phyloP scores from a whole-genome alignment of 306 rosid genomes.

The Corylus avellana region DNA sequence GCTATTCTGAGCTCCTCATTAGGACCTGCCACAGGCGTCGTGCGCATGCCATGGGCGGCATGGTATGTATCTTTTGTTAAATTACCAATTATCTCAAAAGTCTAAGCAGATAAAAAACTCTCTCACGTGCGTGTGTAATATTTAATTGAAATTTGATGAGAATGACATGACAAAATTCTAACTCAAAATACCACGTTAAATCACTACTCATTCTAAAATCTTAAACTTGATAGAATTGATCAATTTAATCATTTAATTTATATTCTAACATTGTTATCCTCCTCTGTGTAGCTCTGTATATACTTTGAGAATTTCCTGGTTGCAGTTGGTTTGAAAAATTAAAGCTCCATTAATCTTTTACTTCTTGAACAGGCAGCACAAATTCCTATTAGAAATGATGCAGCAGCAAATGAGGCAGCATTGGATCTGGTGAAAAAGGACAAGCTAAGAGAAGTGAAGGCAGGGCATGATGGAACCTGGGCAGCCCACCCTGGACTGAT shows the following conservation, averaged over 20 bases:
- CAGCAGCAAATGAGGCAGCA: slow-evolving; percentile 78
- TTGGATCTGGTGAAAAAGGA: slow-evolving; percentile 77
- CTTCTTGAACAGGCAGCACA: slow-evolving; percentile 71
- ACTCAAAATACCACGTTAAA: too few relatives aligned
- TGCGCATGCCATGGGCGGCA: slow-evolving; percentile 95
- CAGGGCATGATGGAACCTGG: slow-evolving; percentile 97
- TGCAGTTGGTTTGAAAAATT: too few relatives aligned
- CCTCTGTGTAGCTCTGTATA: too few relatives aligned
- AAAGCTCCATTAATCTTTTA: background rate
- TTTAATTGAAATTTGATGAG: too few relatives aligned
- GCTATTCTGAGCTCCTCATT: slow-evolving; percentile 84
- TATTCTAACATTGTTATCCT: too few relatives aligned
- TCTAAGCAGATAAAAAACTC: too few relatives aligned
- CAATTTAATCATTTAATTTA: too few relatives aligned
- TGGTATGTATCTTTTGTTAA: slow-evolving; percentile 45
- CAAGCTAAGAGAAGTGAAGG: slow-evolving; percentile 81
- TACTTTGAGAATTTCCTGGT: background rate
- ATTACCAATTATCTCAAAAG: too few relatives aligned
- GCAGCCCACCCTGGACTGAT: slow-evolving; percentile 95
- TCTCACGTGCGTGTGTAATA: too few relatives aligned
- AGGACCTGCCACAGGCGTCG: slow-evolving; percentile 85
- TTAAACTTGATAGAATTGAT: too few relatives aligned
- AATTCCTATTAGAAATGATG: slow-evolving; percentile 78
- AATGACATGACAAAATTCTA: too few relatives aligned
- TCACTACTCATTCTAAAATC: too few relatives aligned